phyloP scores from a whole-genome alignment of 192 early-diverging fungal species.

The Borealophlyctis nickersoniae region DNA sequence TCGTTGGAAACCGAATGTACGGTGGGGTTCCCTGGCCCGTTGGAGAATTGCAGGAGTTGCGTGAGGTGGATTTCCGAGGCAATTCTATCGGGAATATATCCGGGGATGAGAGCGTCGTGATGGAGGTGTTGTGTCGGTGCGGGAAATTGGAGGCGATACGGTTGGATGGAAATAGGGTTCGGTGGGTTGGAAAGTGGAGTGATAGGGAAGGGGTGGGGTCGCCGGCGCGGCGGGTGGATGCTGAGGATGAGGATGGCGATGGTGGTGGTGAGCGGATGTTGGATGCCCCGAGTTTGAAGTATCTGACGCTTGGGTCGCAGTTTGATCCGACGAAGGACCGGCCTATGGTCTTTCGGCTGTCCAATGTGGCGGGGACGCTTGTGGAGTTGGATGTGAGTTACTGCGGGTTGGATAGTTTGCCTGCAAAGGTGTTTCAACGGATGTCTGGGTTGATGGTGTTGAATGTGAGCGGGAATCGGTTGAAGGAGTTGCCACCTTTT shows the following conservation, averaged over 20 bases:
- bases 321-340: conserved; percentile 12
- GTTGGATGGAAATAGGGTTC: conserved; percentile 35
- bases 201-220: conserved; percentile 7
- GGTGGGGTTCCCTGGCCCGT: conserved; percentile 67
- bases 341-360: conserved; percentile 19
- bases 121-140: conserved; percentile 36
- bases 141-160: conserved; percentile 26
- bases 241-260: background rate
- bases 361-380: conserved; percentile 25
- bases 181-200: conserved; percentile 32
- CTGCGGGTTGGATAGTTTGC: conserved; percentile 34
- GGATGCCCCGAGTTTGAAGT: conserved; percentile 21
- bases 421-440: conserved; percentile 26
- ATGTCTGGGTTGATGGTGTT: conserved; percentile 26
- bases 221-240: conserved; percentile 1
- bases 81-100: conserved; percentile 71
- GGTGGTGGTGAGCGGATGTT: background rate
- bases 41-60: conserved; percentile 52
- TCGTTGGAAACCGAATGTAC: conserved; percentile 75
- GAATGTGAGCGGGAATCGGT: conserved; percentile 34
- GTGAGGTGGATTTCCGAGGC: conserved; percentile 76
- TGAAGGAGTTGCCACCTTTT: conserved; percentile 32
- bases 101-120: conserved; percentile 60
- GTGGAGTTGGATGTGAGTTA: conserved; percentile 29
- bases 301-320: conserved; percentile 18